Conservation (phyloP, 768 basidiomycete species). For the Hydnum rufescens region DNA sequence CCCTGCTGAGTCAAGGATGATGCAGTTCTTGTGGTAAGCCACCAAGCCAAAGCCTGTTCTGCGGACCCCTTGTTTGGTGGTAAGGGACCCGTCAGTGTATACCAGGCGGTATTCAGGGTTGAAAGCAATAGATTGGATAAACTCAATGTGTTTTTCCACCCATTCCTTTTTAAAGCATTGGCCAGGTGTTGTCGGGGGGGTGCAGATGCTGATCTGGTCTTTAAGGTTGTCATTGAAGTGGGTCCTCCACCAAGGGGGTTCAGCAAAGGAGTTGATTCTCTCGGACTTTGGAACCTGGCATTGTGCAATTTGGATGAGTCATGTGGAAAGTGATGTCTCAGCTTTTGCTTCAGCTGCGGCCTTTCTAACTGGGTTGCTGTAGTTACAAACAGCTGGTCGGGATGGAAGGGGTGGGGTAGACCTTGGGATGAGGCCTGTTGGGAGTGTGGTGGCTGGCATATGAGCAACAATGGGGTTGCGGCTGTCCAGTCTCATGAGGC, state of each 20-base stretch:
- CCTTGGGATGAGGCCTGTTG: too few species aligned
- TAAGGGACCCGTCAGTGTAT: not conserved
- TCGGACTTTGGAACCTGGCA: not conserved
- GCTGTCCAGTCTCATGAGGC: constrained; percentile 7
- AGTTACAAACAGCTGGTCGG: too few species aligned
- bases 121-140: not conserved
- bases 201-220: not conserved
- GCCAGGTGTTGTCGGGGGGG: not conserved
- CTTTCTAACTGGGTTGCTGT: too few species aligned
- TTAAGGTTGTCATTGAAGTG: not conserved
- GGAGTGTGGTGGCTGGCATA: too few species aligned
- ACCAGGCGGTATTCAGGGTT: not conserved
- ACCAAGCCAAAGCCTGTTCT: not conserved
- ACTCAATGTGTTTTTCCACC: not conserved
- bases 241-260: not conserved
- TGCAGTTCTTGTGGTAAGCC: not conserved
- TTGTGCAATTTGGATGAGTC: not conserved
- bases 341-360: too few species aligned
- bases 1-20: not conserved
- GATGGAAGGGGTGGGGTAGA: too few species aligned
- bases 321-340: not conserved
- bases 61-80: not conserved
- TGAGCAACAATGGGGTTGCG: too few species aligned
- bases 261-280: not conserved
- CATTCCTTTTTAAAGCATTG: not conserved